Evolutionary conservation across 768 basidiomycete species (phyloP).

Genomic region (Melanogaster broomeanus): DNA sequence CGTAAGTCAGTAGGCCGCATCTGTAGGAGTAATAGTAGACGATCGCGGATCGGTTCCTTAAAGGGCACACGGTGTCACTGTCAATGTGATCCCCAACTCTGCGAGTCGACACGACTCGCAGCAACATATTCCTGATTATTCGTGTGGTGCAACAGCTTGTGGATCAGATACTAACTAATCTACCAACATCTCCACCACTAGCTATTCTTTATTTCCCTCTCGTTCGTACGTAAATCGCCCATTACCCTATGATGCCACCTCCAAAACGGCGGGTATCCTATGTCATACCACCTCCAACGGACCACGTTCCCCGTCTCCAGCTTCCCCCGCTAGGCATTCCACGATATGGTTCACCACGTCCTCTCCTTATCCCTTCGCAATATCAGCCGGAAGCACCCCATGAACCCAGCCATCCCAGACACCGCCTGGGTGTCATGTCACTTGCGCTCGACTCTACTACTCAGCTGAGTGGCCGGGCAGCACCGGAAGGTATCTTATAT

Average conservation of each 20-base stretch:
- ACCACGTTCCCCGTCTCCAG: slow-evolving; percentile 61
- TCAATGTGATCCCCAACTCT: background rate
- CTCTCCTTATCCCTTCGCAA: slow-evolving; percentile 56
- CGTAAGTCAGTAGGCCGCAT: too few species aligned
- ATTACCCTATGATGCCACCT: slow-evolving; percentile 43
- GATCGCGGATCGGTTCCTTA: too few species aligned
- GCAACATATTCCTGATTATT: background rate
- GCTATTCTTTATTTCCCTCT: background rate
- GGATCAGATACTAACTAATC: background rate
- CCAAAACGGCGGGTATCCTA: slow-evolving; percentile 79
- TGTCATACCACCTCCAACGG: slow-evolving; percentile 74
- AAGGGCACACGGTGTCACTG: background rate
- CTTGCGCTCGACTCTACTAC: slow-evolving; percentile 89
- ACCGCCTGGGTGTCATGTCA: slow-evolving; percentile 83
- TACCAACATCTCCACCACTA: background rate
- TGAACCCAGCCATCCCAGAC: slow-evolving; percentile 59
- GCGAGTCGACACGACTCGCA: background rate
- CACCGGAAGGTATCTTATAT: slow-evolving; percentile 88
- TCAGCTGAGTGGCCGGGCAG: slow-evolving; percentile 57
- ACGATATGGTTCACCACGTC: slow-evolving; percentile 67
- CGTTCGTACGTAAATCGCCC: slow-evolving; percentile 23
- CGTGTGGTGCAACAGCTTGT: background rate
- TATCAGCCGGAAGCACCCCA: slow-evolving; percentile 18
- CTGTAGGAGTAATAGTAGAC: too few species aligned
- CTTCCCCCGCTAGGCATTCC: slow-evolving; percentile 67